phyloP scores from a whole-genome alignment of 2,329 filamentous ascomycete genomes.

The Diaporthe citriasiana region DNA sequence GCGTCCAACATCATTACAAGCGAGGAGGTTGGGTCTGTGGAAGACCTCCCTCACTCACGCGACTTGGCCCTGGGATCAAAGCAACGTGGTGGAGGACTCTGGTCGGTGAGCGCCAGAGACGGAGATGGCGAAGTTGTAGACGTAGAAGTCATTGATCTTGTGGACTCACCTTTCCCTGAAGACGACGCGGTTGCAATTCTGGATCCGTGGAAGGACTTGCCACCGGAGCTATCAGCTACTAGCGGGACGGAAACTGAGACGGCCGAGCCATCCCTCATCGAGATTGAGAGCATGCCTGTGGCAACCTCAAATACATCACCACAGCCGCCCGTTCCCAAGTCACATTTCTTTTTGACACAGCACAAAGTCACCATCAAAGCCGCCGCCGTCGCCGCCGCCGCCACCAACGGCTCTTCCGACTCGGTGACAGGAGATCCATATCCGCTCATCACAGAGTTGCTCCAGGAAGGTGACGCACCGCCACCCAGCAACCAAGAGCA shows the following conservation, averaged over 20 bases:
- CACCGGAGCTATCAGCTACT: constrained; percentile 36
- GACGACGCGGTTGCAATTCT: constrained; percentile 43
- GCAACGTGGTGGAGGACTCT: constrained; percentile 64
- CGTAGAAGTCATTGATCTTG: constrained; percentile 72
- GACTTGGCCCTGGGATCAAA: constrained; percentile 31
- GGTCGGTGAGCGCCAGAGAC: constrained; percentile 79
- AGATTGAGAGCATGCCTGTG: constrained; percentile 31
- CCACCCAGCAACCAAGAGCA: constrained; percentile 53
- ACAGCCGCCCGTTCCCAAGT: constrained; percentile 35
- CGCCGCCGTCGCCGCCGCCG: neutral
- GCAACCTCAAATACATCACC: constrained; percentile 7
- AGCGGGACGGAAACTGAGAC: constrained; percentile 23
- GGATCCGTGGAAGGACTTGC: constrained; percentile 50
- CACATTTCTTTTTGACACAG: constrained; percentile 44
- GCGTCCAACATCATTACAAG: constrained; percentile 65
- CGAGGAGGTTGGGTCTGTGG: constrained; percentile 57
- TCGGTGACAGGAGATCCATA: neutral
- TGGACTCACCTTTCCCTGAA: constrained; percentile 56
- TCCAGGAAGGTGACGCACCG: constrained; percentile 44
- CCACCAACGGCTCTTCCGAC: neutral
- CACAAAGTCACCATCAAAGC: constrained; percentile 36
- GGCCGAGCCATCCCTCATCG: constrained; percentile 33
- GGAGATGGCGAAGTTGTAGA: constrained; percentile 74
- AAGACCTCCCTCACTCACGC: constrained; percentile 40
- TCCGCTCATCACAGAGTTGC: constrained; percentile 24